phyloP scores from a whole-genome alignment of 805 yeast genomes.

The Hanseniaspora mollemarum region DNA sequence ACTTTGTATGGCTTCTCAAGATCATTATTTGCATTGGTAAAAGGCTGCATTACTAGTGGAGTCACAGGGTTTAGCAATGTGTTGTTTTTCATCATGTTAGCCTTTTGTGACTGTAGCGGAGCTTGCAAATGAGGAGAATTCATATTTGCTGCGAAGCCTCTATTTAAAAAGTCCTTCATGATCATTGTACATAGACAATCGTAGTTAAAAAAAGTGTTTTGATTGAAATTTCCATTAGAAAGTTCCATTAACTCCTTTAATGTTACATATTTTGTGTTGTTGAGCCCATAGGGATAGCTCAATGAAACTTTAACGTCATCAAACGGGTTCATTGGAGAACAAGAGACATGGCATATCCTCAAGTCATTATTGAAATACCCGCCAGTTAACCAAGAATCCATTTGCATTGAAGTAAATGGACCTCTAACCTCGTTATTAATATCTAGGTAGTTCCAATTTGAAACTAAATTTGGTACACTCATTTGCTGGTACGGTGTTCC shows the following conservation, averaged over 20 bases:
- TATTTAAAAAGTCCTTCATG: neutral
- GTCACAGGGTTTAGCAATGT: neutral
- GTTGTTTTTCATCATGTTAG: no score
- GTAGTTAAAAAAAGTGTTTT: constrained; percentile 5
- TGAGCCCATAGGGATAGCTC: constrained; percentile 24
- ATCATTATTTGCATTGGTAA: neutral
- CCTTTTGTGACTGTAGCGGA: no score
- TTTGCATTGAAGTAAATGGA: constrained; percentile 63
- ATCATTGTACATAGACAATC: neutral
- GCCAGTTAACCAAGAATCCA: constrained; percentile 69
- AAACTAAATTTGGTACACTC: constrained; percentile 20
- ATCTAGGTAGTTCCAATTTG: constrained; percentile 69
- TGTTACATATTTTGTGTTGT: constrained; percentile 22
- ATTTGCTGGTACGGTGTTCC: constrained; percentile 6
- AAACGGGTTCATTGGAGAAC: constrained; percentile 19
- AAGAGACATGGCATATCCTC: constrained; percentile 39
- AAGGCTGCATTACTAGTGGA: neutral
- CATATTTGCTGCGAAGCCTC: neutral
- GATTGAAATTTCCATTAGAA: constrained; percentile 20
- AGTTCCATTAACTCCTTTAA: constrained; percentile 24
- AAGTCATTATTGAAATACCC: constrained; percentile 51
- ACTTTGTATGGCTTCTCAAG: constrained; percentile 18
- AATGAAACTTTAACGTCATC: constrained; percentile 22
- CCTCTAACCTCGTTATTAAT: constrained; percentile 64
- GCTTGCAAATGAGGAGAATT: no score